Evolutionary conservation across 2,329 filamentous ascomycete species (phyloP).

Genomic region (Chalara sp.): DNA sequence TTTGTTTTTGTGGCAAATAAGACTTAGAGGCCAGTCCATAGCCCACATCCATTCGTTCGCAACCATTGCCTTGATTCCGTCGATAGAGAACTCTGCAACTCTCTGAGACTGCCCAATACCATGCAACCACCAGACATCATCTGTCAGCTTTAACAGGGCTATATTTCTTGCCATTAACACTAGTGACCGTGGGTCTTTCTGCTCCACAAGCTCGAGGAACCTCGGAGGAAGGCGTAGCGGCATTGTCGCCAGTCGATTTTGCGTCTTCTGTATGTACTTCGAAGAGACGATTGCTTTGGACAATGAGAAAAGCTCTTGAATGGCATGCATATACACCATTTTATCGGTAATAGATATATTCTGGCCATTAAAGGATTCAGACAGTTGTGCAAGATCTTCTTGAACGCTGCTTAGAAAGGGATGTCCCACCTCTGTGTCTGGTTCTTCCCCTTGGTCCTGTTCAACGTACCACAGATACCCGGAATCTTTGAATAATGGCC

Average conservation of each 20-base stretch:
- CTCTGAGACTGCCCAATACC: neutral
- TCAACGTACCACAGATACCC: conserved; percentile 6
- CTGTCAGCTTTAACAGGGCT: conserved; percentile 6
- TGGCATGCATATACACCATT: conserved; percentile 4
- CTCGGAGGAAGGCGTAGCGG: conserved; percentile 24
- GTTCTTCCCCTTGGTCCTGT: neutral
- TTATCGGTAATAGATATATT: neutral
- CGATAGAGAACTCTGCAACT: conserved; percentile 1
- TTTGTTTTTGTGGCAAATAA: conserved; percentile 1
- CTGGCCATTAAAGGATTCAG: conserved; percentile 1
- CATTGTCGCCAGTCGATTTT: conserved; percentile 7
- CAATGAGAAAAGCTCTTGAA: conserved; percentile 2
- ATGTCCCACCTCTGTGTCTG: neutral
- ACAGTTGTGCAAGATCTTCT: conserved; percentile 6
- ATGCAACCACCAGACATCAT: conserved; percentile 11
- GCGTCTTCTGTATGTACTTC: neutral
- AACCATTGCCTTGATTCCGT: conserved; percentile 3
- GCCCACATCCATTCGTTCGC: conserved; percentile 6
- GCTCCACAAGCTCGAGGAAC: conserved; percentile 51
- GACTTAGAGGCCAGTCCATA: conserved; percentile 7
- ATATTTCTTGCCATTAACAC: conserved; percentile 7
- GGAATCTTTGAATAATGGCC: conserved; percentile 2
- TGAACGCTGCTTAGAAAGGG: conserved; percentile 1
- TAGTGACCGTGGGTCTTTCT: conserved; percentile 34
- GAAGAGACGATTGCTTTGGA: conserved; percentile 1